Conservation (phyloP, 306 rosid genomes). For the Vachellia pachyceras region DNA sequence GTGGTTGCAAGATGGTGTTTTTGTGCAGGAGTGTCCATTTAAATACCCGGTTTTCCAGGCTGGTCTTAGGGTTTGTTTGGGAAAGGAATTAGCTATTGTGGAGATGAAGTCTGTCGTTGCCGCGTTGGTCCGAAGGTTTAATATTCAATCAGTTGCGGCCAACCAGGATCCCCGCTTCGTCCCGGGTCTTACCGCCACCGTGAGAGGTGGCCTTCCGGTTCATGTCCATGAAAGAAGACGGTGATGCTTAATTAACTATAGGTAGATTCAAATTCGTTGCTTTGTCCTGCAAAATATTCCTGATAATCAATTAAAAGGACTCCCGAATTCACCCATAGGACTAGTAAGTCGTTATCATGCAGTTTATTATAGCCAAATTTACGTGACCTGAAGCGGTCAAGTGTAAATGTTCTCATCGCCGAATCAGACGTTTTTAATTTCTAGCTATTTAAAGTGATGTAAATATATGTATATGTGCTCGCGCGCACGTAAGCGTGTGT, state of each 20-base stretch:
- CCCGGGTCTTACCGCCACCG: conserved; percentile 78
- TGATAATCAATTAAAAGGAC: neutral
- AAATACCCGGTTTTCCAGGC: conserved; percentile 90
- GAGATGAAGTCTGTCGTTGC: conserved; percentile 65
- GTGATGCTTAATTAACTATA: conserved; percentile 13
- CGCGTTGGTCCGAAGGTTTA: conserved; percentile 55
- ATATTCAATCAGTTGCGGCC: conserved; percentile 44
- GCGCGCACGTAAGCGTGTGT: too few relatives aligned
- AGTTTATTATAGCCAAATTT: neutral
- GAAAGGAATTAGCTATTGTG: conserved; percentile 76
- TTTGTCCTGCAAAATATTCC: neutral
- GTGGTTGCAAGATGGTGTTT: conserved; percentile 70
- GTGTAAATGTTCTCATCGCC: conserved; percentile 20
- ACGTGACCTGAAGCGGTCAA: neutral
- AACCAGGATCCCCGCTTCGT: conserved; percentile 48
- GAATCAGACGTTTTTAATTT: neutral
- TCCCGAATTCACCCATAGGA: neutral
- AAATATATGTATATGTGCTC: too few relatives aligned
- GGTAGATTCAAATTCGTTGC: neutral
- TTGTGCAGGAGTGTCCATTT: conserved; percentile 52
- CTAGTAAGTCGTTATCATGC: neutral
- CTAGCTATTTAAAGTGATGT: neutral
- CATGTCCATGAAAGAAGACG: conserved; percentile 49
- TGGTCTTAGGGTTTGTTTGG: conserved; percentile 86
- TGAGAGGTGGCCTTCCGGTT: conserved; percentile 77